A percentile compares a stretch with the other conserved stretches of the same genome.
Conservation (phyloP, 75 land plant genomes). For the Sequoiadendron giganteum region DNA sequence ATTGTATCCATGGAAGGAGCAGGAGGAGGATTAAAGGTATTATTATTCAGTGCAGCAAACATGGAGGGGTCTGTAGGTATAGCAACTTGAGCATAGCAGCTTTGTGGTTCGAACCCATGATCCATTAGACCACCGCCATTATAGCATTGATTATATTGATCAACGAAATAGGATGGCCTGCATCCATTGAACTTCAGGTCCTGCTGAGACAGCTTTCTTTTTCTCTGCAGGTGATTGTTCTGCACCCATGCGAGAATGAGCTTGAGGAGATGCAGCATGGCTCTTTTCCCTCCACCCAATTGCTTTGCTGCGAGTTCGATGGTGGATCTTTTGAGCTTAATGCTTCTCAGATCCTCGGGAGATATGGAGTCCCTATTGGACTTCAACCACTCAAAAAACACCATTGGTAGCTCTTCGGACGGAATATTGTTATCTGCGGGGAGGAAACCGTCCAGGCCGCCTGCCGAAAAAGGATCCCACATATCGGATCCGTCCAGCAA, state of each 20-base stretch:
- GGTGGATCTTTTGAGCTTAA: constrained; percentile 67
- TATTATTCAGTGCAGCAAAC: background rate
- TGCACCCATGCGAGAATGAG: constrained; percentile 79
- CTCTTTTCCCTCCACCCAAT: constrained; percentile 68
- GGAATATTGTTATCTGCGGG: constrained; percentile 6
- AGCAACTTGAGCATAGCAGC: background rate
- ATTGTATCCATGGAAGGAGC: background rate
- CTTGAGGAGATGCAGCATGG: constrained; percentile 62
- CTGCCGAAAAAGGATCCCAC: background rate
- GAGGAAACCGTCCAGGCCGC: background rate
- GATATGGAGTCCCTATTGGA: constrained; percentile 61
- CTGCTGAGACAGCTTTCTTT: constrained; percentile 14
- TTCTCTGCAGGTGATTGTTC: constrained; percentile 50
- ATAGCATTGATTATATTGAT: constrained; percentile 2
- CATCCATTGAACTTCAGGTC: background rate
- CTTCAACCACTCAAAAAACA: constrained; percentile 75
- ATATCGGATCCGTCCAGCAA: constrained; percentile 8
- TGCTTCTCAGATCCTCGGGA: constrained; percentile 63
- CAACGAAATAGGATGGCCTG: background rate
- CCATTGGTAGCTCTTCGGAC: constrained; percentile 45
- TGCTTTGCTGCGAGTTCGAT: constrained; percentile 62
- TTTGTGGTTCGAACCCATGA: background rate
- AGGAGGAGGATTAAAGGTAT: background rate
- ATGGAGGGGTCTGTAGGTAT: background rate
- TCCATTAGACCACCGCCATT: background rate